phyloP scores from a whole-genome alignment of 345 rosid genomes.

The Kandelia obovata region DNA sequence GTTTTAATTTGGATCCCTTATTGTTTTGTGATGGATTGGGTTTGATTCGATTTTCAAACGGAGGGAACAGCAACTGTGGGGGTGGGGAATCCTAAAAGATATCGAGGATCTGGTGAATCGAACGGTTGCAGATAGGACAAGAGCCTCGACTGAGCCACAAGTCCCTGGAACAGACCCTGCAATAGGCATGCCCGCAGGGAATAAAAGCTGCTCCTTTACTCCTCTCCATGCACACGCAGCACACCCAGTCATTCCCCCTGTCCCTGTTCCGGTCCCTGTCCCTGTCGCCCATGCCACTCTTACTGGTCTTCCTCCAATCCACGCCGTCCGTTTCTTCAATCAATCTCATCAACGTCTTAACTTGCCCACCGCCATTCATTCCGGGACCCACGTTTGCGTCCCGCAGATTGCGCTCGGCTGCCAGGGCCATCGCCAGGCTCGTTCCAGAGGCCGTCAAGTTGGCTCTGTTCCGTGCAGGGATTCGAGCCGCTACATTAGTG shows the following conservation, averaged over 20 bases:
- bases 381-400: constrained; percentile 16
- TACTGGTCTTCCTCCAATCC: constrained; percentile 33
- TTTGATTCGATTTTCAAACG: no score
- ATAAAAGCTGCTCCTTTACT: constrained; percentile 87
- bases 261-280: not conserved
- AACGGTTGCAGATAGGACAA: constrained; percentile 78
- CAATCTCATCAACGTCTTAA: constrained; percentile 69
- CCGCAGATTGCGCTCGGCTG: constrained; percentile 66
- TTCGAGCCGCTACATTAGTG: not conserved
- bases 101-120: constrained; percentile 69
- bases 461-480: not conserved
- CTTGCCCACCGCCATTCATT: constrained; percentile 13
- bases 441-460: constrained; percentile 23
- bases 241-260: constrained; percentile 45
- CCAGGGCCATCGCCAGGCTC: constrained; percentile 79
- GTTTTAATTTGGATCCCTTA: no score
- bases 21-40: no score
- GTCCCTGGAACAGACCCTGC: constrained; percentile 74
- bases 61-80: no score
- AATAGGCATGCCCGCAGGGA: constrained; percentile 86
- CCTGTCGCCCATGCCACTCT: constrained; percentile 6
- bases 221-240: constrained; percentile 97
- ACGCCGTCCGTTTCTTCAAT: constrained; percentile 69
- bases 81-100: constrained; percentile 34
- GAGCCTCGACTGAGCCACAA: constrained; percentile 56